phyloP scores from a whole-genome alignment of 805 yeast species.

The Ogataea siamensis region DNA sequence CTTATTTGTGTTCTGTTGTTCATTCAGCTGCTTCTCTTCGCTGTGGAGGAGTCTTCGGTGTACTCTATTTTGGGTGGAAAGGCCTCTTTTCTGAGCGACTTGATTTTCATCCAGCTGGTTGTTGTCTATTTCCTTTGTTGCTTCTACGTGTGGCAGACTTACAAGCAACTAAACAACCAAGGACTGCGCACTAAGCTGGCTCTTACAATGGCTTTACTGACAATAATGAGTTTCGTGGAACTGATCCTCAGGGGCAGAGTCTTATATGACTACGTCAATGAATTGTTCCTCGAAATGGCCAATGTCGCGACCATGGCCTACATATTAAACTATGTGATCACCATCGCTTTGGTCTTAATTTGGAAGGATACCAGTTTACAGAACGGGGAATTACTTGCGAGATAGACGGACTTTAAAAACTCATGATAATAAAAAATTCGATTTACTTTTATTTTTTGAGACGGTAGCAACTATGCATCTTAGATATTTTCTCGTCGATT shows the following conservation, averaged over 20 bases:
- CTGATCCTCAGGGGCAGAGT: slow-evolving; percentile 20
- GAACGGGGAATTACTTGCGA: slow-evolving; percentile 10
- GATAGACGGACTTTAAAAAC: too few relatives aligned
- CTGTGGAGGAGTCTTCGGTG: slow-evolving; percentile 29
- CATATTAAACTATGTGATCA: slow-evolving; percentile 22
- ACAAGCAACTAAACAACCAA: slow-evolving; percentile 19
- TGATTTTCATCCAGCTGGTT: slow-evolving; percentile 28
- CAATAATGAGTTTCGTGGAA: slow-evolving; percentile 21
- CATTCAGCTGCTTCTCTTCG: slow-evolving; percentile 30
- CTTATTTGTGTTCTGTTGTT: slow-evolving; percentile 21
- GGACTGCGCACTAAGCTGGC: slow-evolving; percentile 18
- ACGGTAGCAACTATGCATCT: too few relatives aligned
- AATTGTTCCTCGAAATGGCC: slow-evolving; percentile 20
- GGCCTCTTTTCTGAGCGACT: slow-evolving; percentile 20
- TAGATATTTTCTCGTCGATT: too few relatives aligned
- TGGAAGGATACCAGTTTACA: slow-evolving; percentile 30
- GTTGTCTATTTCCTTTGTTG: slow-evolving; percentile 15
- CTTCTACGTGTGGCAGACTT: slow-evolving; percentile 23
- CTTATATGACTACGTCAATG: slow-evolving; percentile 13
- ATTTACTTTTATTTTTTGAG: too few relatives aligned
- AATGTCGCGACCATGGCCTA: slow-evolving; percentile 25
- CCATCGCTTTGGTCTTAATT: slow-evolving; percentile 22
- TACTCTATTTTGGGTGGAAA: slow-evolving; percentile 30
- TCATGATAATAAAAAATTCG: too few relatives aligned
- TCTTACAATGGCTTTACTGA: slow-evolving; percentile 17